Evolutionary conservation across 202 grass and related monocot genomes (phyloP), one percentile per base, ranked within the genome.

Genomic region (Cymbopogon flexuosus): DNA sequence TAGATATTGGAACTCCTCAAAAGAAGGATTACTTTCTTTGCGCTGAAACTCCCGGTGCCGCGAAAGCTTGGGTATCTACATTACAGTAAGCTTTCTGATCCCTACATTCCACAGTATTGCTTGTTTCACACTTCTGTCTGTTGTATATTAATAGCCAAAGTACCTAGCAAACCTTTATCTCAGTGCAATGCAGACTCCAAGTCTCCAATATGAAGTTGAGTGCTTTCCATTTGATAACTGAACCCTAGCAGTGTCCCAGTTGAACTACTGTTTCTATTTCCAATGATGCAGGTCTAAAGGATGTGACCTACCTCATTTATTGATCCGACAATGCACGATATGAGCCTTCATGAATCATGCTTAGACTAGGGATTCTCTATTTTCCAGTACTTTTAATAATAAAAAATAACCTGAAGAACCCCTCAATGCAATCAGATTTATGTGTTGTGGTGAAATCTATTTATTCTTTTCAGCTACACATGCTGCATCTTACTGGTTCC

Each of bases 1-100:
- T 81, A 96, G 96, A 99, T 72, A 93, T 96, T 35, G 92, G 90
- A 87, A 99, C 90, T 88, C 96, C 90, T 83, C 88, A 96, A 71
- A 99, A 96, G 73, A 96, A 96, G 64, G 96, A 99, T 83, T 99
- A 99, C 59, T 99, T 99, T 68, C 90, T 99, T 81, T 99, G 96
- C 59, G 88, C 96, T 76, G 96, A 99, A 88, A 96, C 96, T 75
- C 96, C 92, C 76, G 85, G 85, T 85, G 92, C 88, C 11, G 89
- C 92, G 27, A 99, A 93, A 79, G 92, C 92, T 83, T 99, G 96
- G 90, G 84, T 96, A 71, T 93, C 96, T 73, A 91, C 92, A 63
- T 85, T 99, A 80, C 88, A 88, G 92, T 99, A 99, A 91, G 92
- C 61, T 66, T 88, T 49, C 77, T 68, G 68, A 82, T 79, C 66